A percentile compares a stretch with the other conserved stretches of the same genome.
These are phyloP conservation scores for Aspergillus jensenii DNA, from an alignment of 2,329 filamentous ascomycete species.

Conservation along the genomic window DNA sequence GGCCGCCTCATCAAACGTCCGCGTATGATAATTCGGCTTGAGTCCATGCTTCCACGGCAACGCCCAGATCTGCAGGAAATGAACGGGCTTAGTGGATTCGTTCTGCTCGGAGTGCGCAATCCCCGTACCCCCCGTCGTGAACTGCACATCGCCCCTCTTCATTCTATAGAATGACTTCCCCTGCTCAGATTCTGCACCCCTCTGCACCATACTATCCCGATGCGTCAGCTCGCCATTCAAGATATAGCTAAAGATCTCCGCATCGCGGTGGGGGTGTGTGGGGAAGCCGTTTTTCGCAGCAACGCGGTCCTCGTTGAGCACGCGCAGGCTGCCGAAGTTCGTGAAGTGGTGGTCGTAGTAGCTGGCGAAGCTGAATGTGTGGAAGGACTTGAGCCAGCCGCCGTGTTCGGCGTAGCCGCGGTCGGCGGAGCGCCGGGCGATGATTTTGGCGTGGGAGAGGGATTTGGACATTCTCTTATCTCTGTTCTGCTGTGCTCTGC, in stretches of 20 bases:
- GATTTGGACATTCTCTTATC: slow-evolving; percentile 57
- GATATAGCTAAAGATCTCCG: slow-evolving; percentile 88
- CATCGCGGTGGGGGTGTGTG: slow-evolving; percentile 80
- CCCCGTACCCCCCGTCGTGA: slow-evolving; percentile 80
- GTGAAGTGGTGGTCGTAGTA: slow-evolving; percentile 68
- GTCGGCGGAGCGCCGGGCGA: slow-evolving; percentile 67
- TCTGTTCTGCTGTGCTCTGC: too few species aligned
- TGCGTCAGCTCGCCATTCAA: slow-evolving; percentile 84
- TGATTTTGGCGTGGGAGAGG: slow-evolving; percentile 69
- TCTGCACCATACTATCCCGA: slow-evolving; percentile 79
- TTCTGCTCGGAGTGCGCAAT: slow-evolving; percentile 83
- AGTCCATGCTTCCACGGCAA: slow-evolving; percentile 73
- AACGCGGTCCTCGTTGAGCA: slow-evolving; percentile 88
- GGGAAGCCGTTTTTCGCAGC: slow-evolving; percentile 73
- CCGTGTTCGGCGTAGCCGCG: slow-evolving; percentile 79
- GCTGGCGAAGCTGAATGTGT: slow-evolving; percentile 79
- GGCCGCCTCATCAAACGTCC: slow-evolving; percentile 67
- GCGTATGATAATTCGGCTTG: slow-evolving; percentile 73
- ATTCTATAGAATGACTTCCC: slow-evolving; percentile 68
- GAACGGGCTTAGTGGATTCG: slow-evolving; percentile 69
- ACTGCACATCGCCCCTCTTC: slow-evolving; percentile 80
- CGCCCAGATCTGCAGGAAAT: slow-evolving; percentile 89
- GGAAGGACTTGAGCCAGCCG: slow-evolving; percentile 84
- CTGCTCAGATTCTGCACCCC: slow-evolving; percentile 60
- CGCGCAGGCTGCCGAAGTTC: slow-evolving; percentile 73